These are phyloP conservation scores for Strobilomyces confusus DNA, from an alignment of 768 basidiomycete species.

Conservation along the genomic window DNA sequence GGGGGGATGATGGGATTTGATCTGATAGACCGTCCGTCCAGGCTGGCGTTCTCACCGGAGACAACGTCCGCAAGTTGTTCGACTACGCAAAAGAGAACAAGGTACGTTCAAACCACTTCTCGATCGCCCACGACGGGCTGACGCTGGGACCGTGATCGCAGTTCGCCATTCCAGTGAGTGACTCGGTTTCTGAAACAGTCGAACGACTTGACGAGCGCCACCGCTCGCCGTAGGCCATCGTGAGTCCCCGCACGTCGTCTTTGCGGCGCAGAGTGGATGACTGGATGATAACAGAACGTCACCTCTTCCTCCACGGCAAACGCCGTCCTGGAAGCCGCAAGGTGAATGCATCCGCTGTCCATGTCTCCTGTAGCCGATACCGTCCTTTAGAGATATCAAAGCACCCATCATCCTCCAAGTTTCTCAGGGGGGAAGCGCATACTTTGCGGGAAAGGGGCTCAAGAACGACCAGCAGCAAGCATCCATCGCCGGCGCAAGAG, in stretches of 20 bases:
- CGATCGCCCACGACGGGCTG: background rate
- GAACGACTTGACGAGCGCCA: background rate
- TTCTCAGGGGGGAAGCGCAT: constrained; percentile 95
- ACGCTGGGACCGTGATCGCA: constrained; percentile 24
- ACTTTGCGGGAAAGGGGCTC: constrained; percentile 95
- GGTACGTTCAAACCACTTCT: constrained; percentile 40
- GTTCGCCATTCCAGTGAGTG: constrained; percentile 84
- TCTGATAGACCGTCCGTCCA: constrained; percentile 28
- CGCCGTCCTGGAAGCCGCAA: constrained; percentile 92
- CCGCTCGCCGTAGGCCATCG: constrained; percentile 57
- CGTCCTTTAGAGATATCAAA: constrained; percentile 73
- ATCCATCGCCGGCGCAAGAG: constrained; percentile 87
- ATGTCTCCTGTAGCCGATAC: constrained; percentile 11
- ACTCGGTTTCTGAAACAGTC: background rate
- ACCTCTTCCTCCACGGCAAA: constrained; percentile 96
- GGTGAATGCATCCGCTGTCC: constrained; percentile 40
- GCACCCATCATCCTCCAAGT: constrained; percentile 97
- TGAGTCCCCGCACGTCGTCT: constrained; percentile 38
- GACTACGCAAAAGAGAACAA: constrained; percentile 88
- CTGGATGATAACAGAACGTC: constrained; percentile 61
- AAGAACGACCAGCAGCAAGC: constrained; percentile 94
- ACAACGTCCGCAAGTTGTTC: constrained; percentile 92
- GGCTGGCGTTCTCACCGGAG: constrained; percentile 95
- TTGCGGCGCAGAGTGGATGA: background rate
- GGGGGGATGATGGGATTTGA: background rate